These are phyloP conservation scores for Mucor irregularis DNA, from an alignment of 371 early-diverging fungal species.

Conservation along the genomic window DNA sequence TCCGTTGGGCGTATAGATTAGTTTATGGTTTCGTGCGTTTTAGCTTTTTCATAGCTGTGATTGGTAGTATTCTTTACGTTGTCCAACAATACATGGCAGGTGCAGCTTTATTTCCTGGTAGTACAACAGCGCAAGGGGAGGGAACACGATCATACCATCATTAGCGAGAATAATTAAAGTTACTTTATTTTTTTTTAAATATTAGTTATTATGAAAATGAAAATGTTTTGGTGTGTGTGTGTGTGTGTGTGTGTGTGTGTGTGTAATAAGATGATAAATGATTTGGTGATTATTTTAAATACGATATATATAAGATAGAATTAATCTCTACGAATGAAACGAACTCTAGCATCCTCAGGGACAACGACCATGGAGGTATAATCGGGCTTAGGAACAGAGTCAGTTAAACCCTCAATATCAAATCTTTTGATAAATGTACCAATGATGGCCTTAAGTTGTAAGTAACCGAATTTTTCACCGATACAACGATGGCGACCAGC, in stretches of 20 bases:
- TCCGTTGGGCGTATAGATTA: slow-evolving; percentile 36
- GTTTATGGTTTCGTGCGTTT: slow-evolving; percentile 43
- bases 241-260: no score
- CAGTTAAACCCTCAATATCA: slow-evolving; percentile 51
- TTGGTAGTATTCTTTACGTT: slow-evolving; percentile 16
- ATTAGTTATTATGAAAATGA: no score
- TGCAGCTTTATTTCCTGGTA: not conserved
- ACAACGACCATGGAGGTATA: slow-evolving; percentile 91
- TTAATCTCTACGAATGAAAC: slow-evolving; percentile 14
- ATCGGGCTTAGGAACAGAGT: slow-evolving; percentile 78
- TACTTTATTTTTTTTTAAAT: not conserved
- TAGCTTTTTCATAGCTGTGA: slow-evolving; percentile 25
- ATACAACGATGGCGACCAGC: slow-evolving; percentile 98
- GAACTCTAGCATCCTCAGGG: slow-evolving; percentile 53
- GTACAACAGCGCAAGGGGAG: not conserved
- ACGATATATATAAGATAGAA: no score
- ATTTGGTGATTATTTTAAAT: no score
- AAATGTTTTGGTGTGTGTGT: no score
- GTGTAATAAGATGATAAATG: not conserved
- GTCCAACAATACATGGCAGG: slow-evolving; percentile 5
- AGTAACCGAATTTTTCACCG: slow-evolving; percentile 94
- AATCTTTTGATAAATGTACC: slow-evolving; percentile 79
- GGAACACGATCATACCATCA: slow-evolving; percentile 3
- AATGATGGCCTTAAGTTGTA: slow-evolving; percentile 93
- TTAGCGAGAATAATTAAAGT: not conserved